These are phyloP conservation scores for Raphanus hybrid DNA, from an alignment of 441 rosid species.

Conservation along the genomic window DNA sequence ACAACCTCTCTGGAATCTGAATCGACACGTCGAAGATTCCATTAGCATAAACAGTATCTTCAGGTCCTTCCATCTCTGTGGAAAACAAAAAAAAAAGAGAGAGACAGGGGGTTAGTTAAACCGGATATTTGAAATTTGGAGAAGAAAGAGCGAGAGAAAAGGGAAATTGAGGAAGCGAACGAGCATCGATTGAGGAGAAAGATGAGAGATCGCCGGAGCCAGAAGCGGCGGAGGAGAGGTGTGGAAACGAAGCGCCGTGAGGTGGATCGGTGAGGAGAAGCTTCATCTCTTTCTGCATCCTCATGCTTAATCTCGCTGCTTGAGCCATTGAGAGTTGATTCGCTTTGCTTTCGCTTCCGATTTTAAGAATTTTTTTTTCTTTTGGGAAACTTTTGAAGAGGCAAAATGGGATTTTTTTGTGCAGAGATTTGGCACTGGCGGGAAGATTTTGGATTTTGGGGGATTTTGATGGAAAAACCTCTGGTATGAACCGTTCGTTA, in stretches of 20 bases:
- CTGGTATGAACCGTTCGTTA: not conserved
- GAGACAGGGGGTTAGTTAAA: not conserved
- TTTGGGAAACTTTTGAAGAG: not conserved
- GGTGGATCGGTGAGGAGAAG: slow-evolving; percentile 86
- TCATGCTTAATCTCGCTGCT: slow-evolving; percentile 72
- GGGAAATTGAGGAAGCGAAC: slow-evolving; percentile 42
- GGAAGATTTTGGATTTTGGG: not conserved
- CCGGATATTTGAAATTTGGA: not conserved
- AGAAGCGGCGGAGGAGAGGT: slow-evolving; percentile 56
- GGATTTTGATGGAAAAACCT: not conserved
- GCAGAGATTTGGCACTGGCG: not conserved
- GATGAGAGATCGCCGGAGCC: slow-evolving; percentile 50
- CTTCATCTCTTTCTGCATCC: slow-evolving; percentile 87
- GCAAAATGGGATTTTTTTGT: not conserved
- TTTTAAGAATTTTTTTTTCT: not conserved
- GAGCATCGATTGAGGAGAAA: slow-evolving; percentile 66
- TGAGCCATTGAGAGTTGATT: slow-evolving; percentile 59
- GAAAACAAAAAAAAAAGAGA: not conserved
- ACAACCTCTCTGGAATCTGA: slow-evolving; percentile 79
- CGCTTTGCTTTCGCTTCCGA: not conserved
- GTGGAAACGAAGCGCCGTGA: slow-evolving; percentile 69
- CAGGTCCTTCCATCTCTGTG: slow-evolving; percentile 73
- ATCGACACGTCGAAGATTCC: slow-evolving; percentile 69
- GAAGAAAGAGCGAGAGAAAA: not conserved
- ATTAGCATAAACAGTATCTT: slow-evolving; percentile 70